phyloP scores from a whole-genome alignment of 805 yeast genomes.

The Pichia membranifaciens region DNA sequence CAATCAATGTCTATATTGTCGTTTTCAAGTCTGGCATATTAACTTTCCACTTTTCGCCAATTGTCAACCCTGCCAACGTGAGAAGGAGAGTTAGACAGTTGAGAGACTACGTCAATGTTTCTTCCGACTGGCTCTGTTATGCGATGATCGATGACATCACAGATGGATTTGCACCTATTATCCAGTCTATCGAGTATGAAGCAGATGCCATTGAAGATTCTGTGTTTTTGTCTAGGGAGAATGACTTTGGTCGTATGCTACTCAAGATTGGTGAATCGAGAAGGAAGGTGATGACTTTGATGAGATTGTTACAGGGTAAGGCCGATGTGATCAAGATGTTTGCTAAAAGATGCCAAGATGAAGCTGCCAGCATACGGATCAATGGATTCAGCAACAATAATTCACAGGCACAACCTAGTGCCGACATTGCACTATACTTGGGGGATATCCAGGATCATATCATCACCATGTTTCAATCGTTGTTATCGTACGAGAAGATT shows the following conservation, averaged over 20 bases:
- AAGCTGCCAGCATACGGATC: slow-evolving; percentile 27
- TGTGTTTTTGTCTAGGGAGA: slow-evolving; percentile 72
- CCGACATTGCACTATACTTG: slow-evolving; percentile 83
- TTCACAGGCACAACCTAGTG: slow-evolving; percentile 58
- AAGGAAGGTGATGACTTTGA: slow-evolving; percentile 84
- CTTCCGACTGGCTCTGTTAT: slow-evolving; percentile 79
- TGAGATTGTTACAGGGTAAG: slow-evolving; percentile 85
- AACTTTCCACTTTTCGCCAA: slow-evolving; percentile 65
- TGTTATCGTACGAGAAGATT: slow-evolving; percentile 86
- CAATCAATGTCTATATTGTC: slow-evolving; percentile 69
- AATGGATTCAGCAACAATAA: slow-evolving; percentile 11
- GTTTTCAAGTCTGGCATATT: slow-evolving; percentile 64
- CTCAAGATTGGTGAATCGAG: slow-evolving; percentile 83
- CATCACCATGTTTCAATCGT: slow-evolving; percentile 89
- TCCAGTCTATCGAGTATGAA: slow-evolving; percentile 69
- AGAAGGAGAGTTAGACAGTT: slow-evolving; percentile 77
- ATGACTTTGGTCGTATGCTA: slow-evolving; percentile 72
- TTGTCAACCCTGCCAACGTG: slow-evolving; percentile 66
- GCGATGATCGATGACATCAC: slow-evolving; percentile 80
- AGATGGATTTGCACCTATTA: slow-evolving; percentile 79
- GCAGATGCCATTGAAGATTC: slow-evolving; percentile 82
- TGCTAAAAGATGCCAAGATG: slow-evolving; percentile 90
- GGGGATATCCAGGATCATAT: slow-evolving; percentile 98
- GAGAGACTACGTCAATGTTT: slow-evolving; percentile 70
- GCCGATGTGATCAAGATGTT: slow-evolving; percentile 96